Percentiles rank a stretch among this genome's conserved stretches.
These are phyloP conservation scores for Carex pumila DNA, from an alignment of 176 grass and related monocot genomes.

Conservation along the genomic window DNA sequence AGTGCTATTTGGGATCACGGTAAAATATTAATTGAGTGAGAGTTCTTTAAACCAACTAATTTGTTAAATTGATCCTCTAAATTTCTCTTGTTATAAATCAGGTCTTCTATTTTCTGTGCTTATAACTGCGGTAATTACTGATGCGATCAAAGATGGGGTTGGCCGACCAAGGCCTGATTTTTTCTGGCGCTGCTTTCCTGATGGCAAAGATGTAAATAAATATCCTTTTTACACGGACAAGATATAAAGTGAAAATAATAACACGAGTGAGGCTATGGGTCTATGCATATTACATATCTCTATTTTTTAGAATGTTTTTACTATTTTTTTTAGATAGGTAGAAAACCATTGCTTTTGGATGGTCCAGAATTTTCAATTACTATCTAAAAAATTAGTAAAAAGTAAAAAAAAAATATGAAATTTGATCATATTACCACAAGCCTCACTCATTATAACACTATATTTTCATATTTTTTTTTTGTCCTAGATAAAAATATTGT, in stretches of 20 bases:
- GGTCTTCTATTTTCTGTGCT: constrained; percentile 91
- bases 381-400: no score
- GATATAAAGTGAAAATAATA: neutral
- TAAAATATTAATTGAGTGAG: neutral
- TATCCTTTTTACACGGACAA: neutral
- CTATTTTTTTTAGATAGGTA: no score
- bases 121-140: constrained; percentile 90
- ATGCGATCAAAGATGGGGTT: constrained; percentile 94
- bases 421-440: no score
- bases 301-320: no score
- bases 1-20: neutral
- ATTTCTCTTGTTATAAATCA: constrained; percentile 17
- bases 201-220: constrained; percentile 72
- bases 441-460: neutral
- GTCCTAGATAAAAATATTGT: neutral
- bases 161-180: constrained; percentile 92
- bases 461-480: neutral
- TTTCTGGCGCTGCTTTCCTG: constrained; percentile 98
- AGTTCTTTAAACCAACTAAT: neutral
- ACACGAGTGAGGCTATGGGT: neutral
- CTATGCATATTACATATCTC: no score
- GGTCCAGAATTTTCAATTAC: no score
- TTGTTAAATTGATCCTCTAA: neutral
- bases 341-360: no score
- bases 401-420: no score